Base-by-base conservation (phyloP, 148 eudicot genomes). In the Amaranthus palmeri region DNA sequence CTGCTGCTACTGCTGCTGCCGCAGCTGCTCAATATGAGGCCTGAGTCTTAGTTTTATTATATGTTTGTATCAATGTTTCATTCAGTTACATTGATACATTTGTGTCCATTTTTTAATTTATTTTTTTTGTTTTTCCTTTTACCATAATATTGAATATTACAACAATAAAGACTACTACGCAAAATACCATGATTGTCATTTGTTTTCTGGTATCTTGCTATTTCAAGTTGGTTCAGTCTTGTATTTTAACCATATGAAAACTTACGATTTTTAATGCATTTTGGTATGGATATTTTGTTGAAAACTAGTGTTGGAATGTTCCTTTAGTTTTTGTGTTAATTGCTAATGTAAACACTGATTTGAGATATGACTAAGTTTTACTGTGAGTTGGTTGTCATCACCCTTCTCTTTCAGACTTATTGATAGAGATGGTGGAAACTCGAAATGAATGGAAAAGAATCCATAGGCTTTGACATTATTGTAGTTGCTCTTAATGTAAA, bases 1-100 rank as follows among this genome's bases (percentile, higher is more conserved):
- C 61, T 18, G 47, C 47, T 62, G 67, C 67, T 5, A 14, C 15
- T 36, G 14, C 49, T 48, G 36, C 48, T 61, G 59, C 15, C 14
- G 14, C 49, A 13, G 36, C 48, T 61, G 59, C 63, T 63, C 67
- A 46, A 25, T 69, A 54, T 69, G 81, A 78, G 55, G 36, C 46
- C 41, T 69, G 69, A 74, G 61, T 48, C 68, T 18, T 9, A 25
- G 1, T 14, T 54, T 15, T 13, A 9, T 3, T 18, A 46, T 17
- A 17, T 41, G 45, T 54, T 1, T 10, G 14, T 14, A 67, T 47
- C 12, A 7, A 3, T 17, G 46, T 10, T 58, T 0, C 2, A 25
- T 25, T 25, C 36, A 25, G 36, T 25, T 65, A 47, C 15, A 45
- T 6, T 41, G 58, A 11, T 17, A 54, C 15, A 10, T 17, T 54